phyloP scores from a whole-genome alignment of 345 rosid genomes.

The Hibiscus mutabilis region DNA sequence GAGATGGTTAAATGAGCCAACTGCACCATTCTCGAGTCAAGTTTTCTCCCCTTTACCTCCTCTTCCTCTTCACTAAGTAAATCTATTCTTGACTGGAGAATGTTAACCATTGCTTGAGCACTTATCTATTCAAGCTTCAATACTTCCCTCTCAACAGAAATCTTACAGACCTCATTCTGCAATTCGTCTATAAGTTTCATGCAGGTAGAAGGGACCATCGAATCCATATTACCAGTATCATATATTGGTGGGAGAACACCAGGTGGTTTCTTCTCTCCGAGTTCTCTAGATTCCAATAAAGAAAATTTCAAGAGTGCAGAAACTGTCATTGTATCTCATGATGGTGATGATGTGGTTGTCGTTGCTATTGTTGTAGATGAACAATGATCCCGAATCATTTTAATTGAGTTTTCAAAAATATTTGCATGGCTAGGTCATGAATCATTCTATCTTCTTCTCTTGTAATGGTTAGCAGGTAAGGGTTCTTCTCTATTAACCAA shows the following conservation, averaged over 20 bases:
- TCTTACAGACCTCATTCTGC: neutral
- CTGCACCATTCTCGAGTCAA: neutral
- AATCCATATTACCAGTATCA: neutral
- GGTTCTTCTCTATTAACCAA: constrained; percentile 57
- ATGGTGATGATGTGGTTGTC: neutral
- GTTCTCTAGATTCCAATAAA: neutral
- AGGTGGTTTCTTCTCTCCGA: neutral
- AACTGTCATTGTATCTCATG: neutral
- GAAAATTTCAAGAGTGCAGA: neutral
- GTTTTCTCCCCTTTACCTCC: neutral
- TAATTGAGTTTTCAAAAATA: constrained; percentile 46
- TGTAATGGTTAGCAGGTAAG: constrained; percentile 63
- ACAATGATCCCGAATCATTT: constrained; percentile 24
- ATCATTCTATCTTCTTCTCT: constrained; percentile 62
- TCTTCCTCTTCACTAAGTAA: neutral
- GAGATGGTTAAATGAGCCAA: neutral
- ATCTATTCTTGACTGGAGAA: neutral
- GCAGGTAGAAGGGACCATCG: neutral
- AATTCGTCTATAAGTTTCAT: neutral
- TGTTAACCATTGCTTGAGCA: neutral
- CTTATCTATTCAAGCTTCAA: neutral
- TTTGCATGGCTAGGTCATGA: constrained; percentile 35
- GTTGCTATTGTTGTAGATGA: neutral
- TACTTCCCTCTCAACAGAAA: neutral
- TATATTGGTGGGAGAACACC: neutral